Percentiles rank a stretch among this genome's conserved stretches.
phyloP scores from a whole-genome alignment of 495 filamentous ascomycete species.

The Pseudoneurospora amorphoporcata region DNA sequence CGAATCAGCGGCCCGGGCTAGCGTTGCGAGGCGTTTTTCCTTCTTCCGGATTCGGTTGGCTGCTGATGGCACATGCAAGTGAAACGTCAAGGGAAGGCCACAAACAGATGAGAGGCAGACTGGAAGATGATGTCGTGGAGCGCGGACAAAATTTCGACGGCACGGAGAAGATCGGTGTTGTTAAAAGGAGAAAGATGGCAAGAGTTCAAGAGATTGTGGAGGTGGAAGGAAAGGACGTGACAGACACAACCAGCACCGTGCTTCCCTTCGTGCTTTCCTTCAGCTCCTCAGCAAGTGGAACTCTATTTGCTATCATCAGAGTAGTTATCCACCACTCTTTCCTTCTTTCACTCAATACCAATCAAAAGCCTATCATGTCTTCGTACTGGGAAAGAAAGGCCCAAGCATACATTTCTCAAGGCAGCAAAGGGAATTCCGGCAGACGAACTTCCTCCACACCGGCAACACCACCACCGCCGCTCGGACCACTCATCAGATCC shows the following conservation, averaged over 20 bases:
- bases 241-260: too few species aligned
- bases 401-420: not conserved
- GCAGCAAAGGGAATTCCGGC: not conserved
- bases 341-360: not conserved
- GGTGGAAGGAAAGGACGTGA: too few species aligned
- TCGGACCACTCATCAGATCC: constrained; percentile 17
- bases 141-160: too few species aligned
- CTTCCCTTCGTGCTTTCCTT: too few species aligned
- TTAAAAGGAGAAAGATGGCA: too few species aligned
- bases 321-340: not conserved
- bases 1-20: not conserved
- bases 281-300: not conserved
- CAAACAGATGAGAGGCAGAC: not conserved
- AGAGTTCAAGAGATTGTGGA: too few species aligned
- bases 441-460: not conserved
- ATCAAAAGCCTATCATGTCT: not conserved
- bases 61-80: not conserved
- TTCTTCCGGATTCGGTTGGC: not conserved
- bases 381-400: not conserved
- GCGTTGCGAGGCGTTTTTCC: not conserved
- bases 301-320: not conserved
- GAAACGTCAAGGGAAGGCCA: not conserved
- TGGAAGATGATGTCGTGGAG: too few species aligned
- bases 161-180: too few species aligned
- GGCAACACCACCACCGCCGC: constrained; percentile 5